Conservation (phyloP, 768 basidiomycete species). For the Wakefieldia striispora region DNA sequence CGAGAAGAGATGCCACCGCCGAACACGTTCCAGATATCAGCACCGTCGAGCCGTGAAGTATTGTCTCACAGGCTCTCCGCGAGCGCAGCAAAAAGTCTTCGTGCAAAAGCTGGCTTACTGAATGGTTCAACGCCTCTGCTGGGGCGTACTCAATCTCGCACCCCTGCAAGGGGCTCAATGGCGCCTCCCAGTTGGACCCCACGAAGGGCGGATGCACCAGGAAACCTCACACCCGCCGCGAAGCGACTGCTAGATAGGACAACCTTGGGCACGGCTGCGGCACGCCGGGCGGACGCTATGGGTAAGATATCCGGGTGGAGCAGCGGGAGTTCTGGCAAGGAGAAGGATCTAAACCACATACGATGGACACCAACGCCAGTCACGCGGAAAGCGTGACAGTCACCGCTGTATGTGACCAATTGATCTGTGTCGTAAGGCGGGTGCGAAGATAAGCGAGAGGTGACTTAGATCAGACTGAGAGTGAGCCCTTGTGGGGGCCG, state of each 20-base stretch:
- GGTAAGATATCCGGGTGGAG: constrained; percentile 58
- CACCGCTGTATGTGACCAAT: constrained; percentile 2
- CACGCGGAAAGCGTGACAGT: constrained; percentile 31
- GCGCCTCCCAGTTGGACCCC: constrained; percentile 81
- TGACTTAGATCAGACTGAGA: too few relatives aligned
- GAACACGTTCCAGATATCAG: constrained; percentile 73
- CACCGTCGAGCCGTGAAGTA: constrained; percentile 75
- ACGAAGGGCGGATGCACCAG: constrained; percentile 65
- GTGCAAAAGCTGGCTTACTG: constrained; percentile 69
- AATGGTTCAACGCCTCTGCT: constrained; percentile 34
- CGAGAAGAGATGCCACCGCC: constrained; percentile 41
- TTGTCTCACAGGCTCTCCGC: constrained; percentile 80
- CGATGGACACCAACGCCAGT: constrained; percentile 81
- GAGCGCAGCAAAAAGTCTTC: constrained; percentile 77
- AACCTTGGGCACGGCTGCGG: constrained; percentile 60
- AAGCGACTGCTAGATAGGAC: constrained; percentile 71
- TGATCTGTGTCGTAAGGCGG: too few relatives aligned
- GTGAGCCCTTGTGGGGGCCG: too few relatives aligned
- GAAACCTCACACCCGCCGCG: constrained; percentile 85
- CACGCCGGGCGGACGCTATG: constrained; percentile 68
- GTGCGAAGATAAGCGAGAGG: too few relatives aligned
- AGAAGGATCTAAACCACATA: constrained; percentile 61
- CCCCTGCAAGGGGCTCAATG: constrained; percentile 52
- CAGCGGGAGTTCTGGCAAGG: constrained; percentile 38
- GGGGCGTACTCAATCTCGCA: constrained; percentile 35